phyloP scores from a whole-genome alignment of 148 eudicot genomes.

The Rheum nobile region DNA sequence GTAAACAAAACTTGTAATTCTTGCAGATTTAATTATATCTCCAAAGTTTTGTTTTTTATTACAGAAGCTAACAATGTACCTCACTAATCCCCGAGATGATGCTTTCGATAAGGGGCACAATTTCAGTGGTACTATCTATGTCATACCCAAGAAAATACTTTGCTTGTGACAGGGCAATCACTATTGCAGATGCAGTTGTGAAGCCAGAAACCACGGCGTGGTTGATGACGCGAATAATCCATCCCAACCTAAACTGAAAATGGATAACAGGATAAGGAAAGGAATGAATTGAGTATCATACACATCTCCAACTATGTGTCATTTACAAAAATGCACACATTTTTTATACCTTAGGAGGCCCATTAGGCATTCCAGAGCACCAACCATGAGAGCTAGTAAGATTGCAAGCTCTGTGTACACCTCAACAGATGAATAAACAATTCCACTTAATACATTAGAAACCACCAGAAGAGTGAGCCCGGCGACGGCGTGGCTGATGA shows the following conservation, averaged over 20 bases:
- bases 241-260: slow-evolving; percentile 60
- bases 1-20: too few relatives aligned
- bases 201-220: slow-evolving; percentile 98
- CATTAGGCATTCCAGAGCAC: slow-evolving; percentile 80
- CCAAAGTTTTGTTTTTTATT: too few relatives aligned
- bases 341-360: slow-evolving; percentile 67
- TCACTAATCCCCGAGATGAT: too few relatives aligned
- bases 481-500: too few relatives aligned
- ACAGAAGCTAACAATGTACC: too few relatives aligned
- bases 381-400: slow-evolving; percentile 90
- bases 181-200: too few relatives aligned
- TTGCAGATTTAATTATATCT: too few relatives aligned
- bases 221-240: slow-evolving; percentile 94
- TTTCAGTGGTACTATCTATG: too few relatives aligned
- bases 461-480: too few relatives aligned
- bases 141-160: too few relatives aligned
- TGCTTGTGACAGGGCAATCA: too few relatives aligned
- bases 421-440: slow-evolving; percentile 60
- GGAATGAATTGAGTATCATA: background rate
- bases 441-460: slow-evolving; percentile 61
- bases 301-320: background rate
- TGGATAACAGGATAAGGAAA: background rate
- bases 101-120: too few relatives aligned
- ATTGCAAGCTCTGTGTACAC: slow-evolving; percentile 91
- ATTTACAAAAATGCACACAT: background rate